These are phyloP conservation scores for Trichoderma polysporum DNA, from an alignment of 2,329 filamentous ascomycete genomes.

Conservation along the genomic window DNA sequence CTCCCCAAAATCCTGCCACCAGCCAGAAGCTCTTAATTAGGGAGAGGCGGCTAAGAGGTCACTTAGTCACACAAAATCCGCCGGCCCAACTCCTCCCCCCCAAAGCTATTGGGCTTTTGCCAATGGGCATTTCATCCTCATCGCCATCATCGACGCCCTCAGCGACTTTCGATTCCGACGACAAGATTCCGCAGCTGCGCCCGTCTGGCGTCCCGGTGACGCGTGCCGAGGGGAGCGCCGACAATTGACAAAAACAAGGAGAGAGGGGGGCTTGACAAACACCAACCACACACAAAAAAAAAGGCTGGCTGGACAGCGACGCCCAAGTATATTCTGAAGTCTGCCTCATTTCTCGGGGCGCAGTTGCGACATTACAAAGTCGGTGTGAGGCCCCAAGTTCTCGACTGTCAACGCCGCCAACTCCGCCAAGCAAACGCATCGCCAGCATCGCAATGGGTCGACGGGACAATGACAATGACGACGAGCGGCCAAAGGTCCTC, in stretches of 20 bases:
- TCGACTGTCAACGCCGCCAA: background rate
- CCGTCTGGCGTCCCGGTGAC: conserved; percentile 20
- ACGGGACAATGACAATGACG: conserved; percentile 15
- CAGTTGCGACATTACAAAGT: conserved; percentile 10
- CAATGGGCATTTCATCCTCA: conserved; percentile 1
- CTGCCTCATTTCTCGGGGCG: background rate
- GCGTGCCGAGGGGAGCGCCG: conserved; percentile 20
- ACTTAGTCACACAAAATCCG: background rate
- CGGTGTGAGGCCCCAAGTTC: background rate
- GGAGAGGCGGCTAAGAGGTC: conserved; percentile 3
- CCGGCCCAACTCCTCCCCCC: background rate
- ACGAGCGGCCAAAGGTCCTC: conserved; percentile 11
- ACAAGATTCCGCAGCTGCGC: conserved; percentile 4
- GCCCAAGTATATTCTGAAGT: background rate
- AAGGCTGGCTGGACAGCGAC: conserved; percentile 11
- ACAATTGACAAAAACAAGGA: background rate
- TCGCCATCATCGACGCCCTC: conserved; percentile 3
- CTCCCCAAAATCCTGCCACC: background rate
- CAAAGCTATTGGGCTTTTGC: background rate
- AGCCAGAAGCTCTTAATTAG: background rate
- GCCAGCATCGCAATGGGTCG: conserved; percentile 13
- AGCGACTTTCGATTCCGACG: conserved; percentile 6
- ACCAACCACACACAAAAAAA: background rate
- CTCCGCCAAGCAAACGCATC: background rate
- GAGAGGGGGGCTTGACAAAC: background rate